Evolutionary conservation across 768 basidiomycete species (phyloP).

Genomic region (Lenzites betulinus): DNA sequence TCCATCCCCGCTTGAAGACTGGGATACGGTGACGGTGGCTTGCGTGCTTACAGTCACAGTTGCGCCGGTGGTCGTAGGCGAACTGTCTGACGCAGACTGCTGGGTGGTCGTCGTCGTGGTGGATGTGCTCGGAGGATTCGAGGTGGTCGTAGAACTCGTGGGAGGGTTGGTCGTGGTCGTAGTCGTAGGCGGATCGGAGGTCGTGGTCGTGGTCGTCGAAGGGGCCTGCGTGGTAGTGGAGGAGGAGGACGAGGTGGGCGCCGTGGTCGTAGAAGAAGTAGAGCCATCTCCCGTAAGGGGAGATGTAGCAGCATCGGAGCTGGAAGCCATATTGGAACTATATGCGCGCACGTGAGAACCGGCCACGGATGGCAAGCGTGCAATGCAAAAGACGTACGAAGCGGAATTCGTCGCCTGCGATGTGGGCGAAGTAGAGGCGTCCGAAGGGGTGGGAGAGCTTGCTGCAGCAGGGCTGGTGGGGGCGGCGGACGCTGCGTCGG

Average conservation of each 20-base stretch:
- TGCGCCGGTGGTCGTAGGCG: not conserved
- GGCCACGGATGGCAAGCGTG: not conserved
- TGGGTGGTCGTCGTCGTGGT: conserved; percentile 3
- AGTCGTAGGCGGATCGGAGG: conserved; percentile 3
- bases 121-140: conserved; percentile 2
- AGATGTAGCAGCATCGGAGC: not conserved
- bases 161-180: conserved; percentile 2
- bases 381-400: not conserved
- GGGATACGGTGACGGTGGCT: not conserved
- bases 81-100: conserved; percentile 1
- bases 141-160: conserved; percentile 25
- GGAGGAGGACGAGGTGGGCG: conserved; percentile 19
- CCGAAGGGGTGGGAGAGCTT: conserved; percentile 2
- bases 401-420: not conserved
- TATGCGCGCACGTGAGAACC: not conserved
- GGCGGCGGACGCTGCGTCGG: conserved; percentile 10
- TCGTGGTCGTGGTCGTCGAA: conserved; percentile 12
- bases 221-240: conserved; percentile 15
- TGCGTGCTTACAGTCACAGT: not conserved
- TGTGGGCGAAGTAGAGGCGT: conserved; percentile 27
- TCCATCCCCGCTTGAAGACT: not conserved
- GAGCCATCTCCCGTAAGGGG: not conserved
- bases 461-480: conserved; percentile 2
- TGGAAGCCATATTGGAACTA: conserved; percentile 3
- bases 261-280: conserved; percentile 7